Base-by-base conservation (phyloP, 164 flowering plant genomes). In the Piper longum region DNA sequence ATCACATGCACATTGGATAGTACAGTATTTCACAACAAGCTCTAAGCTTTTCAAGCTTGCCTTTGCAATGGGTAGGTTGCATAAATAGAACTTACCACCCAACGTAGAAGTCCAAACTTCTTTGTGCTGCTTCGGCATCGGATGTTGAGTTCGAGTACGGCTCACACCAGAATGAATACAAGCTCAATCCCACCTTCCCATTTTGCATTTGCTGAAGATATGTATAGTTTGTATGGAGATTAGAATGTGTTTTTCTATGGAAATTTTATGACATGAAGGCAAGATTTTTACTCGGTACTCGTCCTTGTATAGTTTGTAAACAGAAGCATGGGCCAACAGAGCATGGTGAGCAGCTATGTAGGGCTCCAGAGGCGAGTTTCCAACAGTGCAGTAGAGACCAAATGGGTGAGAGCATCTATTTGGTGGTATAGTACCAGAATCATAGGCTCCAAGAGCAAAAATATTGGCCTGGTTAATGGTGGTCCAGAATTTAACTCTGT, bases 351-450 rank as follows among this genome's bases (percentile, higher is more conserved):
- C 74, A 18, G 62, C 80, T 6, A 73, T 44, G 63, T 81, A 83
- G 4, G 87, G 83, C 56, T 83, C 87, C 19, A 68, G 56, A 16
- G 83, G 56, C 44, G 88, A 81, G 72, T 83, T 74, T 9, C 88
- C 88, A 9, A 9, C 66, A 3, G 69, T 17, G 59, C 82, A 80
- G 43, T 67, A 63, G 51, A 42, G 2, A 8, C 79, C 79, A 67
- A 72, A 74, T 40, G 77, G 73, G 3, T 67, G 11, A 44, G 83
- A 78, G 57, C 87, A 83, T 7, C 79, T 72, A 2, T 44, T 26
- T 13, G 88, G 88, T 16, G 88, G 78, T 0, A 61, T 4, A n/a
- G 43, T 0, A 8, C 83, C 88, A 3, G 2, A 0, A 44, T 78
- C 76, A 68, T 83, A 80, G n/a, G 77, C 80, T 2, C 44, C 74